Conservation (phyloP, 768 basidiomycete genomes). For the Solioccasus polychromus region DNA sequence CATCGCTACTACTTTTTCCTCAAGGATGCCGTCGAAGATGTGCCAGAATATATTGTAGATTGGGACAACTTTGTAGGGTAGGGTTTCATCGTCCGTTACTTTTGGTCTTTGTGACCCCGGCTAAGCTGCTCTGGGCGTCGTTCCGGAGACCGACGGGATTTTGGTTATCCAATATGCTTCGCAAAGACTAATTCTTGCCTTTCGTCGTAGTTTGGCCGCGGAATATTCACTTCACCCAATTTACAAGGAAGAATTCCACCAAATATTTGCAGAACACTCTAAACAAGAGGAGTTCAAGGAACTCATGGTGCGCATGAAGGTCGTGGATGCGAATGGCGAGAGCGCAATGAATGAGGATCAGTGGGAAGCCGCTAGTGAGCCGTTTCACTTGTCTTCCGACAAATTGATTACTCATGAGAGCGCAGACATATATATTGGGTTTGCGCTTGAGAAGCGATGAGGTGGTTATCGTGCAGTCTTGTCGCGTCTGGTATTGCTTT, state of each 20-base stretch:
- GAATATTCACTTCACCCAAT: constrained; percentile 72
- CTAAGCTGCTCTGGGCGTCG: too few relatives aligned
- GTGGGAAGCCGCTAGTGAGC: constrained; percentile 98
- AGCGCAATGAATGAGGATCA: constrained; percentile 93
- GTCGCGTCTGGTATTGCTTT: background rate
- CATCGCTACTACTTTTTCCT: constrained; percentile 95
- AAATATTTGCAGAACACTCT: constrained; percentile 80
- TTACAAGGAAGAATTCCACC: constrained; percentile 89
- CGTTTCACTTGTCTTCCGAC: background rate
- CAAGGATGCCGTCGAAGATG: constrained; percentile 92
- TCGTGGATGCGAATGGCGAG: constrained; percentile 80
- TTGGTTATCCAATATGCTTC: too few relatives aligned
- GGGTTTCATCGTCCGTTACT: constrained; percentile 20
- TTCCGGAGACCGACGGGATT: too few relatives aligned
- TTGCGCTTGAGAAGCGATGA: constrained; percentile 78
- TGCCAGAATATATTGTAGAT: constrained; percentile 95
- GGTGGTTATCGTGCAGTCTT: background rate
- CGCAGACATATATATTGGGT: constrained; percentile 89
- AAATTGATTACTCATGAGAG: constrained; percentile 5
- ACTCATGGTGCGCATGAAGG: constrained; percentile 89
- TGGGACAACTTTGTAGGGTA: constrained; percentile 92
- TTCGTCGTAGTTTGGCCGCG: constrained; percentile 64
- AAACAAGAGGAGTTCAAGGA: constrained; percentile 76
- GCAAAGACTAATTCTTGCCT: too few relatives aligned
- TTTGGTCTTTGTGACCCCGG: background rate